Evolutionary conservation across 352 stramenopile species (phyloP), one percentile per base, ranked within the genome.

Genomic region (Globisporangium cystogenes): DNA sequence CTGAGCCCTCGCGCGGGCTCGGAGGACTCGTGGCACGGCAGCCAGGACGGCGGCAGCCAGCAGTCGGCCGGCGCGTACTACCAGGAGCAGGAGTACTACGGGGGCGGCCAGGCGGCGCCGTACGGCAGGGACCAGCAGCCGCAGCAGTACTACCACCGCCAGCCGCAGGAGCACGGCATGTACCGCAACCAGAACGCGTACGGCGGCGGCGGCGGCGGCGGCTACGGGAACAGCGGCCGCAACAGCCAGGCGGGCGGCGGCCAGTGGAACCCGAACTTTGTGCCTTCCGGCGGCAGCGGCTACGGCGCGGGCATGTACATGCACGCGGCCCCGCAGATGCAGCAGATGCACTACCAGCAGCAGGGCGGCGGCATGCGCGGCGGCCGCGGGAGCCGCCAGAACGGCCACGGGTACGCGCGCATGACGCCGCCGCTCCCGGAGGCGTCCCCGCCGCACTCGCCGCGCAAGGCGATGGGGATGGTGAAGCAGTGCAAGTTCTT

Each of bases 401-500:
- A 55, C 5, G 48, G 29, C 40, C 44, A 54, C 39, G 27, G 23
- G 61, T 85, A 82, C 39, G 64, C 57, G n/a, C 74, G 72, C 37
- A 82, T 86, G 70, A 75, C 70, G 4, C 74, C 74, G 14, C 74
- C 74, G 20, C 64, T 85, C 3, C 74, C 74, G 0, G 74, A 89
- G 47, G 62, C 69, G 21, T 86, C 75, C 27, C 78, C 75, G 1
- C 75, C 78, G n/a, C 76, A 80, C 57, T 87, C 74, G 18, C 78
- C 76, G 20, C 70, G 76, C 20, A 81, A 74, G 48, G 52, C 65
- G 18, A 68, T 78, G 62, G 70, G 73, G 18, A 72, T 75, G 60
- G 31, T 64, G 7, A 91, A 91, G 65, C 78, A 84, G 51, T 93
- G 82, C 65, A 90, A 91, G 60, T 93, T 91, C 51, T 93, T 86